Evolutionary conservation across 2,329 filamentous ascomycete species (phyloP).

Genomic region (Cladosporium sp.): DNA sequence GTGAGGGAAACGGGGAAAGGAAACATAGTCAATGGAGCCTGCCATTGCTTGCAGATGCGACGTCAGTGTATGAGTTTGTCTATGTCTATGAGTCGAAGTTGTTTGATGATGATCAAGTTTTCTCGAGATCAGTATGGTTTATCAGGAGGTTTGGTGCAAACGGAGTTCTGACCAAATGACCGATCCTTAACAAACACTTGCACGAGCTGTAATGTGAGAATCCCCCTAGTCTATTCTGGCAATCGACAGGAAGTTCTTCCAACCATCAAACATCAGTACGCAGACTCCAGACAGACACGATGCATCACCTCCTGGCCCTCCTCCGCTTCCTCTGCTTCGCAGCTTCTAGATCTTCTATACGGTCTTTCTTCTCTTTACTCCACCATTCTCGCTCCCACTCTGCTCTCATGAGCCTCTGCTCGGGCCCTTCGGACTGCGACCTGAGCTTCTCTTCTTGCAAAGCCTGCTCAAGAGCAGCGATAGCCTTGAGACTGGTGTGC

Average conservation of each 20-base stretch:
- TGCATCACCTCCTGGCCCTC: neutral
- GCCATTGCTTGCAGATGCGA: constrained; percentile 2
- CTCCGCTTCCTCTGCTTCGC: constrained; percentile 3
- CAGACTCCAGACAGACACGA: too few relatives aligned
- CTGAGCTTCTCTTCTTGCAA: neutral
- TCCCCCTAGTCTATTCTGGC: too few relatives aligned
- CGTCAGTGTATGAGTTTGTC: neutral
- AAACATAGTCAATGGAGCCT: constrained; percentile 7
- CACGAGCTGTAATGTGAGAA: too few relatives aligned
- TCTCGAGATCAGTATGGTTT: too few relatives aligned
- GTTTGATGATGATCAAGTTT: too few relatives aligned
- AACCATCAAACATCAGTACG: too few relatives aligned
- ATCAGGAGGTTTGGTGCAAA: too few relatives aligned
- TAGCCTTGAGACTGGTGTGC: neutral
- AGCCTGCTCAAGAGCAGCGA: neutral
- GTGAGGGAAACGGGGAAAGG: neutral
- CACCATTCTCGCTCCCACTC: neutral
- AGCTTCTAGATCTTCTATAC: neutral
- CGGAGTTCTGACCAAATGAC: too few relatives aligned
- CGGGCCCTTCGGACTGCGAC: neutral
- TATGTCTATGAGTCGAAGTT: too few relatives aligned
- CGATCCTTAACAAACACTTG: too few relatives aligned
- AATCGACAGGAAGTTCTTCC: too few relatives aligned
- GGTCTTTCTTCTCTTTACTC: neutral
- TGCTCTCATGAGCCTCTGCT: neutral